Conservation (phyloP, 352 stramenopile genomes). For the Phytophthora podocarpi region DNA sequence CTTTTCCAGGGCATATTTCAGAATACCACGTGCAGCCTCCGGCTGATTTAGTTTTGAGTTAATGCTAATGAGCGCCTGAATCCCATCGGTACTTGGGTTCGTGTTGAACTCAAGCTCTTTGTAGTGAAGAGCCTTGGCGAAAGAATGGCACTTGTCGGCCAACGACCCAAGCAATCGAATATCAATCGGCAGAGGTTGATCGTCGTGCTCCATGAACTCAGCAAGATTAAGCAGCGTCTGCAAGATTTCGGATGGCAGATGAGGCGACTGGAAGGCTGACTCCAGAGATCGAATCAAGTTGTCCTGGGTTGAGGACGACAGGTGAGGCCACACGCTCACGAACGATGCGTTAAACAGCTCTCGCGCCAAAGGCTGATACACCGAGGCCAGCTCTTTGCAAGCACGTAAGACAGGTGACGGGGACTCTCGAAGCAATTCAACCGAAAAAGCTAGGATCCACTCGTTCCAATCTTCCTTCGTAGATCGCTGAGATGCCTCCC, state of each 20-base stretch:
- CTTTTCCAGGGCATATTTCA: conserved; percentile 93
- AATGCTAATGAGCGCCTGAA: conserved; percentile 99
- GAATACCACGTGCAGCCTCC: conserved; percentile 98
- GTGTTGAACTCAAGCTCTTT: conserved; percentile 98
- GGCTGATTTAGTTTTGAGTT: conserved; percentile 98
- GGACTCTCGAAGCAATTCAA: conserved; percentile 97
- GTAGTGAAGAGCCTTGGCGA: conserved; percentile 98
- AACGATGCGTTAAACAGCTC: conserved; percentile 99
- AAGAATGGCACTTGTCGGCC: conserved; percentile 98
- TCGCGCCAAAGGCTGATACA: conserved; percentile 97
- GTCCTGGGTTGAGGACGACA: conserved; percentile 90
- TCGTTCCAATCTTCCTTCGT: conserved; percentile 98
- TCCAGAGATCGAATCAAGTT: conserved; percentile 96
- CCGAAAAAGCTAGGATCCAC: conserved; percentile 98
- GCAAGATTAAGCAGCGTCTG: conserved; percentile 98
- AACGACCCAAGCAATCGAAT: conserved; percentile 96
- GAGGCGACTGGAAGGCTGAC: conserved; percentile 91
- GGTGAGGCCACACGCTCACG: conserved; percentile 98
- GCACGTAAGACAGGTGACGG: conserved; percentile 95
- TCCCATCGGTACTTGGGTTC: conserved; percentile 90
- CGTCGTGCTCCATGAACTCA: conserved; percentile 99
- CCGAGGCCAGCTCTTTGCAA: conserved; percentile 96
- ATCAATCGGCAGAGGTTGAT: conserved; percentile 97
- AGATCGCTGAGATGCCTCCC: conserved; percentile 82
- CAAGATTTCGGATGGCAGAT: conserved; percentile 97